Conservation (phyloP, 805 yeast genomes). For the Starmerella stigmatis region DNA sequence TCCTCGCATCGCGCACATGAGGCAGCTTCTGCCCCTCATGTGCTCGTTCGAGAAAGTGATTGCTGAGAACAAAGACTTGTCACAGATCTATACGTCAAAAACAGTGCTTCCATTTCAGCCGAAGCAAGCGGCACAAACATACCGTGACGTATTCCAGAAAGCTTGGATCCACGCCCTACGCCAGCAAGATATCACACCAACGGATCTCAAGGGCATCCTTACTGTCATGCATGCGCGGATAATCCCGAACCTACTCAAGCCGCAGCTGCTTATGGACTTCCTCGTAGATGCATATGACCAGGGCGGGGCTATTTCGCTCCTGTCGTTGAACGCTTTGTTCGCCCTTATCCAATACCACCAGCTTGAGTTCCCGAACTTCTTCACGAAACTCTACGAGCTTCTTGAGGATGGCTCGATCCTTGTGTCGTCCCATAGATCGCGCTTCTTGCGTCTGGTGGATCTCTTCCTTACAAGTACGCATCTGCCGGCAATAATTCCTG, state of each 20-base stretch:
- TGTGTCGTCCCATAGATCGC: slow-evolving; percentile 68
- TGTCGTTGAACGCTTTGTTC: slow-evolving; percentile 80
- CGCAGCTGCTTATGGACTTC: slow-evolving; percentile 85
- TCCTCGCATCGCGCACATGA: background rate
- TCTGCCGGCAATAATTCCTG: slow-evolving; percentile 69
- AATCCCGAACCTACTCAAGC: slow-evolving; percentile 68
- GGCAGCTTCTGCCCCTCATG: slow-evolving; percentile 10
- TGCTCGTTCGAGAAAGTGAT: slow-evolving; percentile 15
- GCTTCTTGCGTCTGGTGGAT: slow-evolving; percentile 81
- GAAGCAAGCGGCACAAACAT: slow-evolving; percentile 14
- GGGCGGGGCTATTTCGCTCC: slow-evolving; percentile 53
- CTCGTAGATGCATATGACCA: slow-evolving; percentile 73
- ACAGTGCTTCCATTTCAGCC: slow-evolving; percentile 6
- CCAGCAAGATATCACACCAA: slow-evolving; percentile 35
- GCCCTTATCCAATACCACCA: slow-evolving; percentile 71
- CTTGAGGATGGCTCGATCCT: slow-evolving; percentile 59
- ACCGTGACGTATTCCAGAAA: slow-evolving; percentile 46
- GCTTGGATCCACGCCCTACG: slow-evolving; percentile 50
- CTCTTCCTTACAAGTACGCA: slow-evolving; percentile 79
- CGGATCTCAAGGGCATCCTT: slow-evolving; percentile 60
- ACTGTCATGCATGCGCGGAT: slow-evolving; percentile 70
- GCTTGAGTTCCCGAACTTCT: slow-evolving; percentile 87
- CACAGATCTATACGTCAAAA: background rate
- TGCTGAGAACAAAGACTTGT: slow-evolving; percentile 13
- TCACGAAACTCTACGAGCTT: slow-evolving; percentile 66